Conservation (phyloP, 1,139 yeast species). For the Oligophagozyma castellii region DNA sequence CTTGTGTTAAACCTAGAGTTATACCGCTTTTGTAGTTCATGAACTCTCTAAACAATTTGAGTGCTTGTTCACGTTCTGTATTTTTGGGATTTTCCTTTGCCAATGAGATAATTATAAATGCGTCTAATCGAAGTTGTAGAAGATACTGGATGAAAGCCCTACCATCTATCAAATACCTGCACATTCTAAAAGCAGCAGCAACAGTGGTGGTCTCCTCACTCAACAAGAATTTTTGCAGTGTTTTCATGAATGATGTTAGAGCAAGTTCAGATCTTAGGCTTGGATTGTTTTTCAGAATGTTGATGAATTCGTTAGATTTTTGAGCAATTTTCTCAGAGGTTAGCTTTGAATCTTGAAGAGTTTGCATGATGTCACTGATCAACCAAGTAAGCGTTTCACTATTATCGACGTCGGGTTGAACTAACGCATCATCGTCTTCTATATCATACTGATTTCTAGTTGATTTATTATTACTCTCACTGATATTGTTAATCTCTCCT, state of each 20-base stretch:
- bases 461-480: neutral
- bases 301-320: constrained; percentile 51
- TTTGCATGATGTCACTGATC: constrained; percentile 35
- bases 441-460: neutral
- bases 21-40: constrained; percentile 38
- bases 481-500: neutral
- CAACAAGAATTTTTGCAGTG: constrained; percentile 47
- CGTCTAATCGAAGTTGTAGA: constrained; percentile 41
- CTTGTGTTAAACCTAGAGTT: constrained; percentile 54
- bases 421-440: neutral
- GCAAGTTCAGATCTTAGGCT: constrained; percentile 52
- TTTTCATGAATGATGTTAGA: constrained; percentile 44
- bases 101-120: constrained; percentile 50
- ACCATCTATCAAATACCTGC: constrained; percentile 49
- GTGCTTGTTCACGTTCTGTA: constrained; percentile 66
- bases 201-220: constrained; percentile 49
- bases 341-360: constrained; percentile 28
- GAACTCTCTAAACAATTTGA: constrained; percentile 55
- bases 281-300: constrained; percentile 45
- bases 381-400: constrained; percentile 29
- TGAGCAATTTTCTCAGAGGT: constrained; percentile 38
- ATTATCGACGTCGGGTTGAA: neutral
- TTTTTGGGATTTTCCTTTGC: constrained; percentile 39
- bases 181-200: constrained; percentile 64
- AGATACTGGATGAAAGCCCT: constrained; percentile 37